Evolutionary conservation across 805 yeast genomes (phyloP), one percentile per base, ranked within the genome.

Genomic region (Ogataea degrootiae): DNA sequence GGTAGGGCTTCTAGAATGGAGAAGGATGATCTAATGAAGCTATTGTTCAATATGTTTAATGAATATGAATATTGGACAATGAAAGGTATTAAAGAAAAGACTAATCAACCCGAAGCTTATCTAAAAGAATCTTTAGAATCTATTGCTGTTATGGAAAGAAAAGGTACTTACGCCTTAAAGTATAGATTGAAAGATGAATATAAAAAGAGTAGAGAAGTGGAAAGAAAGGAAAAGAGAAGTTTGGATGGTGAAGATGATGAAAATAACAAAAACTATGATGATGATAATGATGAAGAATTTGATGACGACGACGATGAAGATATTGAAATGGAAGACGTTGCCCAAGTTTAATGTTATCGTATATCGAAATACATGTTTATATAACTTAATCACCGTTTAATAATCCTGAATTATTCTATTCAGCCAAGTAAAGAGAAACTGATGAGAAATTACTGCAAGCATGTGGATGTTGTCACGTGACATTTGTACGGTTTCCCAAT

Each of bases 1-100:
- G 95, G 94, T 44, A 84, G 96, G 62, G 96, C 97, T 34, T 88
- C 87, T 55, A 80, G 99, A 65, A 87, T 94, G 85, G 96, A 96
- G 36, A 83, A 87, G 71, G 88, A 87, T 64, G 97, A 90, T 53
- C 77, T 94, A 48, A 77, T 92, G 75, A 97, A 91, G 67, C 70
- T 87, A 55, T 71, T 94, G 56, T 94, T 94, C 79, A 78, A 85
- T 57, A 73, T 92, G 59, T 94, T 94, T 67, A 97, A 90, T 66
- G 95, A 91, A 65, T 89, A 86, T 65, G 97, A 92, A 63, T 94
- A 91, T 67, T 94, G 99, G 99, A 83, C 94, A 11, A 76, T 94
- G 75, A 90, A 90, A 68, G 97, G 97, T 37, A 73, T 94, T 52
- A 85, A 89, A 61, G 99, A 94, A 64, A 79, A 96, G 56, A 90